These are phyloP conservation scores for Calonectria honghensis DNA, from an alignment of 2,329 filamentous ascomycete genomes.

Conservation along the genomic window DNA sequence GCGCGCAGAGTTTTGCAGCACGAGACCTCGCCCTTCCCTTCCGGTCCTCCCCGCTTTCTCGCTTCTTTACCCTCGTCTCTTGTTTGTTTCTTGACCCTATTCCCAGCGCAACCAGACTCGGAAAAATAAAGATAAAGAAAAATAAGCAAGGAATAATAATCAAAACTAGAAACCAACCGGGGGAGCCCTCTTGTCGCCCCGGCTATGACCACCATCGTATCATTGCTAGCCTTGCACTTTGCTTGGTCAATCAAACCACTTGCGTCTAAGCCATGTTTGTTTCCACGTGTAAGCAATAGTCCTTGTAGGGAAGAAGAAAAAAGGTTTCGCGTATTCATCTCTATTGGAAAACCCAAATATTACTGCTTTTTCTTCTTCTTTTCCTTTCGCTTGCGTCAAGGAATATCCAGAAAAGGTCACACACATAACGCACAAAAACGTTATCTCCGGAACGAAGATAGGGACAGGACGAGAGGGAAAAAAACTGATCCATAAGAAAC, in stretches of 20 bases:
- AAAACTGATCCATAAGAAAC: neutral
- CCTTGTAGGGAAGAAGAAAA: neutral
- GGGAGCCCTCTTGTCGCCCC: neutral
- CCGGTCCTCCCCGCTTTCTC: neutral
- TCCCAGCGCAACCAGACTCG: neutral
- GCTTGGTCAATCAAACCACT: constrained; percentile 22
- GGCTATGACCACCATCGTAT: constrained; percentile 28
- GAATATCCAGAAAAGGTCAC: constrained; percentile 10
- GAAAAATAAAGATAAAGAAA: neutral
- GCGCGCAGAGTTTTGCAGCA: constrained; percentile 21
- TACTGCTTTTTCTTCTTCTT: neutral
- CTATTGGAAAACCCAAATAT: constrained; percentile 6
- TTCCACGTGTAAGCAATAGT: neutral
- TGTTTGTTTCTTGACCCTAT: constrained; percentile 3
- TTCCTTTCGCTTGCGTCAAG: neutral
- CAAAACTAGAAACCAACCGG: neutral
- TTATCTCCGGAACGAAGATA: constrained; percentile 15
- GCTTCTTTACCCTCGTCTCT: neutral
- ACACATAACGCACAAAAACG: neutral
- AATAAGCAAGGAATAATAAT: neutral
- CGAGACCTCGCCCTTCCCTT: constrained; percentile 14
- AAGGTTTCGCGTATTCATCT: constrained; percentile 16
- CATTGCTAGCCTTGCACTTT: constrained; percentile 7
- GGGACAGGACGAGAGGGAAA: no score
- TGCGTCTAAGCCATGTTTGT: constrained; percentile 2